Base-by-base conservation (phyloP, 352 stramenopile genomes). In the Globisporangium viniferum region DNA sequence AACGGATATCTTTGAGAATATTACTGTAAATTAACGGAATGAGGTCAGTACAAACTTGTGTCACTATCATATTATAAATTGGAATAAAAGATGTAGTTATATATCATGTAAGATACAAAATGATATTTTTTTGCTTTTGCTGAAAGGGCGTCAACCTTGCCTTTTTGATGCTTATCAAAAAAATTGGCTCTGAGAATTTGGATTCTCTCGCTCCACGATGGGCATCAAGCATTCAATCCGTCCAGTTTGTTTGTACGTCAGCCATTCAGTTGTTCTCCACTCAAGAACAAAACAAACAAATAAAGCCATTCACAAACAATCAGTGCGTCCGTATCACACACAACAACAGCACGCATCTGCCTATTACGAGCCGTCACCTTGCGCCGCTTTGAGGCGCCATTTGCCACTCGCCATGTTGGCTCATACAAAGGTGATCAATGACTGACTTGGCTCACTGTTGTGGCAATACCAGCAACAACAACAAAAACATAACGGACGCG, bases 1-100 rank as follows among this genome's bases (percentile, higher is more conserved):
- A 60, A 60, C 55, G 55, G 55, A 60, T 60, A 60, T 44, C 29
- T 60, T 41, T 58, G 24, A 27, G 10, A 58, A 58, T 20, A 10
- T 58, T 58, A 10, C 12, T 5, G 53, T 35, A 12, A 58, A 7
- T 22, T 58, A 58, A 58, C 53, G 5, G 41, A n/a, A 22, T 49
- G 41, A 22, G 41, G 41, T 49, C 41, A 49, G 41, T 2, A 10
- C 4, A 9, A 8, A 2, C 15, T 0, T 3, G 4, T 22, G 9
- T 48, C 8, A 48, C 5, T 20, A 2, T n/a, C 14, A 14, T 8
- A 48, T 48, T 48, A 48, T 48, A 48, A n/a, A 7, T 0, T 3
- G 15, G n/a, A 48, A 6, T 20, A 48, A 48, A 48, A 2, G 14
- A 2, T 20, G 5, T n/a, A 1, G 44, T 49, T 49, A 22, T 49